Evolutionary conservation across 495 filamentous ascomycete species (phyloP), one percentile per base, ranked within the genome.

Genomic region (Letharia columbiana): DNA sequence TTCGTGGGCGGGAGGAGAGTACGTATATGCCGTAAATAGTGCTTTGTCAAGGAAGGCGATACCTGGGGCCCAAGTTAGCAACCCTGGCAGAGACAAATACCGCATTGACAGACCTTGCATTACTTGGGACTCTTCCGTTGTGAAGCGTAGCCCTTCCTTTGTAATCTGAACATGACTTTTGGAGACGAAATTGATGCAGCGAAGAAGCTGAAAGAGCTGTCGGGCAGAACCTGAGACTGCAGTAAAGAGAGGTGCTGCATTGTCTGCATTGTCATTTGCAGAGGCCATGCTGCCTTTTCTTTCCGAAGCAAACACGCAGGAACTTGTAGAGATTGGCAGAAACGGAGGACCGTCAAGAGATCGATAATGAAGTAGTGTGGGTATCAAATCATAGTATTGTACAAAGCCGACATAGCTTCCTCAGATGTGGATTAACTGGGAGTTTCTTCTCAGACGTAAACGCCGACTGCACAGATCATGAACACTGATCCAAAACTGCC

Each of bases 381-480:
- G 61, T 67, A 67, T 69, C 64, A 63, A 70, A 60, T 70, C 18
- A 60, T 50, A 37, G 20, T 70, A 70, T 62, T 57, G 44, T 70
- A 70, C 68, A 70, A 33, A 35, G 50, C 44, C 41, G 60, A 60
- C 52, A 61, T 63, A 33, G 35, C 49, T 62, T 63, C 49, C 23
- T 42, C 31, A 54, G 68, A 72, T 66, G 70, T 80, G 78, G 77
- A 37, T 49, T 60, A 28, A 28, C 15, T 31, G 31, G 39, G 18
- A 56, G 28, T 18, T 39, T 66, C 77, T 78, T 78, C 59, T 80
- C 86, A 98, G 77, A 98, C 94, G 87, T 98, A 98, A 73, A 98
- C 95, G 73, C 94, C 94, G 74, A 92, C 94, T 33, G 91, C 94
- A 77, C 94, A 98, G 74, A 98, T 97, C 87, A 96, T 93, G 81